Conservation (phyloP, 345 rosid species). For the Brassica napus region Da-Ae NC_063434.1:7224501-7225000, state of each 20-base stretch:
- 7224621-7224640: background rate
- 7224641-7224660: slow-evolving; percentile 27
- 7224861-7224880: background rate
- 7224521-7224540: slow-evolving; percentile 24
- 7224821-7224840: background rate
- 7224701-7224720: slow-evolving; percentile 44
- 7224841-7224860: background rate
- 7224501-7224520: slow-evolving; percentile 19
- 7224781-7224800: slow-evolving; percentile 25
- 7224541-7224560: slow-evolving; percentile 7
- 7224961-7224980: background rate
- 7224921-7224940: background rate
- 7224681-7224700: slow-evolving; percentile 41
- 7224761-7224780: background rate
- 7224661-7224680: slow-evolving; percentile 9
- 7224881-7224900: background rate
- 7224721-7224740: slow-evolving; percentile 40
- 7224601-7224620: slow-evolving; percentile 19
- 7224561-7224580: slow-evolving; percentile 25
- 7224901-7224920: background rate
- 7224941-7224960: background rate
- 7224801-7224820: background rate
- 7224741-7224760: background rate
- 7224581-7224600: slow-evolving; percentile 4
- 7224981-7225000: background rate